These are phyloP conservation scores for Trichomonas tenax DNA, from an alignment of 208 protist species.

Conservation along the genomic window DNA sequence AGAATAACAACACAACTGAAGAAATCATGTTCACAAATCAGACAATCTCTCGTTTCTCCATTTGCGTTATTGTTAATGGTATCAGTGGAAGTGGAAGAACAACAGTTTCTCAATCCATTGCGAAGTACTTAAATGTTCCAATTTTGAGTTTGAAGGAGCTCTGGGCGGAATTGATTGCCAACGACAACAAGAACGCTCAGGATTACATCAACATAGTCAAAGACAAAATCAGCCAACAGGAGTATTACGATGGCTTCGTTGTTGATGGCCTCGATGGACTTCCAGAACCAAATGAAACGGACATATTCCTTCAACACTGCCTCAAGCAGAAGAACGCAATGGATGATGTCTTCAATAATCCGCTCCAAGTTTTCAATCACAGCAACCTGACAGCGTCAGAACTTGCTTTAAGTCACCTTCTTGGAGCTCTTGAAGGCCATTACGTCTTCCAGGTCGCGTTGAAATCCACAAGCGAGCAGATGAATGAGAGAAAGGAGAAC, in stretches of 20 bases:
- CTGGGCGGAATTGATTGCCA: neutral
- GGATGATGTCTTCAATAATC: neutral
- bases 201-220: neutral
- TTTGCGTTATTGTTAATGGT: constrained; percentile 8
- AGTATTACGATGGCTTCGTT: neutral
- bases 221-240: neutral
- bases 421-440: neutral
- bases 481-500: neutral
- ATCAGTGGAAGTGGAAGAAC: neutral
- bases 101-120: neutral
- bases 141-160: neutral
- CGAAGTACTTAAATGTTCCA: neutral
- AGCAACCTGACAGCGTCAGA: neutral
- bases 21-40: neutral
- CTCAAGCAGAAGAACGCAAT: neutral
- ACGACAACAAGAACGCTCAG: neutral
- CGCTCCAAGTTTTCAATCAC: neutral
- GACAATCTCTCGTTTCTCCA: neutral
- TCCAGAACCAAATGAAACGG: neutral
- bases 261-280: neutral
- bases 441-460: neutral
- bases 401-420: neutral
- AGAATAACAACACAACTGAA: neutral
- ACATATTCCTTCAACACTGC: neutral
- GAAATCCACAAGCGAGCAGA: neutral